These are phyloP conservation scores for Arthrobotrys iridis DNA, from an alignment of 2,329 filamentous ascomycete species.

Conservation along the genomic window DNA sequence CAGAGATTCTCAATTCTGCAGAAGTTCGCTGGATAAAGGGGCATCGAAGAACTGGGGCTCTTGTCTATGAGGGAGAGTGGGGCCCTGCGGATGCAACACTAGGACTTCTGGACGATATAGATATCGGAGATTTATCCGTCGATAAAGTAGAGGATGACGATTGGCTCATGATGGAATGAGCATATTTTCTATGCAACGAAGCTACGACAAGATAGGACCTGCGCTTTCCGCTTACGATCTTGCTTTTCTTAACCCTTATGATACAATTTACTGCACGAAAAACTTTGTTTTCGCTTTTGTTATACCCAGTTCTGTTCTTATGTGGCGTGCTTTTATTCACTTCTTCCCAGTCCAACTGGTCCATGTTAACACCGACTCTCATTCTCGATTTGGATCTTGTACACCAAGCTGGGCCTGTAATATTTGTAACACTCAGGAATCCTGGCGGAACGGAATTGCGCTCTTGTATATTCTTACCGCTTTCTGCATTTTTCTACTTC, in stretches of 20 bases:
- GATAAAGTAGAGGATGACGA: conserved; percentile 42
- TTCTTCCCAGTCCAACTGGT: conserved; percentile 20
- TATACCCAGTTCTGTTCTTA: conserved; percentile 33
- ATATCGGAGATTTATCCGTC: conserved; percentile 63
- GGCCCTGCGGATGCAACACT: conserved; percentile 76
- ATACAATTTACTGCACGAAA: conserved; percentile 41
- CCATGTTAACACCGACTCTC: conserved; percentile 34
- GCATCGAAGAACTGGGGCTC: conserved; percentile 85
- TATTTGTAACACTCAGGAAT: conserved; percentile 54
- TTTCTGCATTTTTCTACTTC: conserved; percentile 11
- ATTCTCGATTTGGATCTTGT: conserved; percentile 39
- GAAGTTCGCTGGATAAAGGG: conserved; percentile 82
- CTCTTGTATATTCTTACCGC: conserved; percentile 17
- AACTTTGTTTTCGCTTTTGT: conserved; percentile 19
- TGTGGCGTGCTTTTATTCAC: conserved; percentile 41
- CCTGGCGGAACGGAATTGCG: conserved; percentile 34
- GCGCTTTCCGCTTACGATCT: conserved; percentile 32
- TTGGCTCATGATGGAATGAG: conserved; percentile 52
- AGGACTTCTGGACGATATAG: conserved; percentile 72
- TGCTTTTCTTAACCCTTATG: conserved; percentile 36
- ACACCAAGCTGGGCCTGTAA: conserved; percentile 52
- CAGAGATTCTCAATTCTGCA: conserved; percentile 76
- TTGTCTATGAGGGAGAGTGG: conserved; percentile 95
- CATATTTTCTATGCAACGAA: conserved; percentile 20
- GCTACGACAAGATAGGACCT: conserved; percentile 29